Base-by-base conservation (phyloP, 2,329 filamentous ascomycete species). In the Claviceps purpurea region DNA sequence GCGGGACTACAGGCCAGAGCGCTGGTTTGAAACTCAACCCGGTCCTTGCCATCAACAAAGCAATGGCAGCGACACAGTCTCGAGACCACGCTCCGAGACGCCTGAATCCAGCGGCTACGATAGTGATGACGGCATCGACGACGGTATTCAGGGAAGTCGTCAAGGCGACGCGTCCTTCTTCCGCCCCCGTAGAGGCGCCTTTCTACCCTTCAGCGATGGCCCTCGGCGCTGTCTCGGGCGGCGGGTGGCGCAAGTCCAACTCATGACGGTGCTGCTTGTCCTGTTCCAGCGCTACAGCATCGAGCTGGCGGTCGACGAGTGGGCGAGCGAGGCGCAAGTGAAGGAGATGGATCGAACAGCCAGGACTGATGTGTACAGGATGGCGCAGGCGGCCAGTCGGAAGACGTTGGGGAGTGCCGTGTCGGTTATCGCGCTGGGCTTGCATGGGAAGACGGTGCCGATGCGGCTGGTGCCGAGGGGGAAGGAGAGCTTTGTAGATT, bases 371-470 rank as follows among this genome's bases (percentile, higher is more conserved):
- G 58, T 85, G 16, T 90, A 87, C 70, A 65, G 68, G 54, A 77
- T 75, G 65, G 85, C 85, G 39, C 76, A 79, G 59, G 65, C 70
- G 24, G 73, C 73, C 60, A 77, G 77, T 30, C 67, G 75, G 54
- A 63, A 69, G 50, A 72, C 77, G 50, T 62, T 89, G 48, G 67
- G 65, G 52, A 68, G 71, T 37, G 81, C 84, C 58, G 73, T 69
- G 30, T 77, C 77, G n/a, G 66, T 87, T 52, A 74, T 91, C 55
- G 89, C 87, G 54, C 70, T 91, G 58, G 86, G 88, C 68, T 71
- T 91, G 65, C 73, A 81, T 34, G 73, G 70, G n/a, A 70, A 66
- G 22, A 70, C 70, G 5, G 79, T 91, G 38, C 82, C 84, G 0
- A 69, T 91, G 42, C 70, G 85, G 56, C 66, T 91, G 57, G 82